phyloP scores from a whole-genome alignment of 2,329 filamentous ascomycete genomes.

The Pestalotiopsis sp. region DNA sequence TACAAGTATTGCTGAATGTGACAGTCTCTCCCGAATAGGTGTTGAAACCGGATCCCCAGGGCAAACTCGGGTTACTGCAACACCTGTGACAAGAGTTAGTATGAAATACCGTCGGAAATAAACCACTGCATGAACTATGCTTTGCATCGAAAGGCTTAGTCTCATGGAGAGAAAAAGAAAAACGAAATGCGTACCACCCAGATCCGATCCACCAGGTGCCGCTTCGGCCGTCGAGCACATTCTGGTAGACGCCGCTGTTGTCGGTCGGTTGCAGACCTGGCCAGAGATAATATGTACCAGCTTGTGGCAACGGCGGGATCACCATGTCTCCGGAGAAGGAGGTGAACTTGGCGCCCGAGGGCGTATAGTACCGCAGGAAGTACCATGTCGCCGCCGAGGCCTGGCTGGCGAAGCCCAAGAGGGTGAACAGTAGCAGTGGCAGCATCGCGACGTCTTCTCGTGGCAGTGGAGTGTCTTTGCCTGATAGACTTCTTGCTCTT shows the following conservation, averaged over 20 bases:
- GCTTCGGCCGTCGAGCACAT: slow-evolving; percentile 40
- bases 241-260: slow-evolving; percentile 41
- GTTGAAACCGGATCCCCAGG: slow-evolving; percentile 41
- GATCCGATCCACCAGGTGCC: slow-evolving; percentile 43
- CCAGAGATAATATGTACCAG: slow-evolving; percentile 42
- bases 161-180: too few relatives aligned
- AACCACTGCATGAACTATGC: neutral
- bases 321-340: slow-evolving; percentile 32
- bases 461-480: neutral
- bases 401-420: slow-evolving; percentile 27
- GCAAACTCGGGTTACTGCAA: slow-evolving; percentile 38
- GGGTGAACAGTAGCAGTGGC: slow-evolving; percentile 17
- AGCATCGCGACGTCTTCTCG: slow-evolving; percentile 17
- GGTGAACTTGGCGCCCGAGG: slow-evolving; percentile 34
- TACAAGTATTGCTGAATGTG: slow-evolving; percentile 30
- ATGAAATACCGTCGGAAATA: too few relatives aligned
- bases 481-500: neutral
- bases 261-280: slow-evolving; percentile 42
- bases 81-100: slow-evolving; percentile 31
- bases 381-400: slow-evolving; percentile 33
- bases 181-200: neutral
- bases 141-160: neutral
- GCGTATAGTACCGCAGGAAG: slow-evolving; percentile 34
- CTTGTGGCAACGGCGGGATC: slow-evolving; percentile 29
- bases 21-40: slow-evolving; percentile 34